Conservation (phyloP, 78 protist genomes). For the Dictyostelium discoideum region DNA sequence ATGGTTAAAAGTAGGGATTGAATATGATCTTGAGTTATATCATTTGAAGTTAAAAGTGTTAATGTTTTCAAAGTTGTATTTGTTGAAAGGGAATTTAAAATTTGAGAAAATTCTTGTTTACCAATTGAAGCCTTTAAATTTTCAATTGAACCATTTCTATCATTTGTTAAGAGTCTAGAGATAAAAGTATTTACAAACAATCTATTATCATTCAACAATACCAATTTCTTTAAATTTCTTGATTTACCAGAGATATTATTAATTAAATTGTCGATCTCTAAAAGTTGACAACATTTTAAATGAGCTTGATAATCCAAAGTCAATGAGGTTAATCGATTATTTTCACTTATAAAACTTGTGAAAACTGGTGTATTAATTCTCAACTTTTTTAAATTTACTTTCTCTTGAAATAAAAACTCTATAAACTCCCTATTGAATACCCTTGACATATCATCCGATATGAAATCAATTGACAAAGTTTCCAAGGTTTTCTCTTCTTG, state of each 20-base stretch:
- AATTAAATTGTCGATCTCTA: neutral
- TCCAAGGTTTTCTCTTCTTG: neutral
- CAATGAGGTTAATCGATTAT: neutral
- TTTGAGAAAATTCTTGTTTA: neutral
- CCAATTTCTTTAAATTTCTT: conserved; percentile 2
- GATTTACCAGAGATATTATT: neutral
- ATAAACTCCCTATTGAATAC: neutral
- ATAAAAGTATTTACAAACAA: neutral
- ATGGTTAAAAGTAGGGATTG: neutral
- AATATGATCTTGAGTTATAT: neutral
- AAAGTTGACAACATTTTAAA: neutral
- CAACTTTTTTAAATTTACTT: neutral
- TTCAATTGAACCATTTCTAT: neutral
- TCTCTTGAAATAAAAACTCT: neutral
- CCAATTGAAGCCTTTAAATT: neutral
- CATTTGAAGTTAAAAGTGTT: neutral
- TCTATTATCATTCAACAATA: neutral
- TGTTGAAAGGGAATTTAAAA: neutral
- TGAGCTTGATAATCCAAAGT: neutral
- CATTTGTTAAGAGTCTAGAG: neutral
- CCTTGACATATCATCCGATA: neutral
- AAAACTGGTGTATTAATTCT: neutral
- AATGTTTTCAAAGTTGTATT: neutral
- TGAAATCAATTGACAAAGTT: neutral
- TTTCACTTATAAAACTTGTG: neutral